Percentiles rank a stretch among this genome's conserved stretches.
Evolutionary conservation across 352 stramenopile species (phyloP).

Genomic region (Phytopythium chamaehyphon): DNA sequence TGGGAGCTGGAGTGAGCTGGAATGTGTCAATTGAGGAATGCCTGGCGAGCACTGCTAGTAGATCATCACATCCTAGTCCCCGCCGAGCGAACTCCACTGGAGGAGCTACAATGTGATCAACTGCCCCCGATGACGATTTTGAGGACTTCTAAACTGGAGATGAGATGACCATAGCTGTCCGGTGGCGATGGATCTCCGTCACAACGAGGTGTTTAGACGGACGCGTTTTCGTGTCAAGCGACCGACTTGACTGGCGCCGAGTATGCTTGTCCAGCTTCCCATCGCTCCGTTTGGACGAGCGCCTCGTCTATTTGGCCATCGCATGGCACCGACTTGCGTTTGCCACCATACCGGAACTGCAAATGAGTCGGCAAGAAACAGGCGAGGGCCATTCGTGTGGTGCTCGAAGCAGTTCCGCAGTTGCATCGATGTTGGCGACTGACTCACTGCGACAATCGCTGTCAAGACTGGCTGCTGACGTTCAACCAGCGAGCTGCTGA

Average conservation of each 20-base stretch:
- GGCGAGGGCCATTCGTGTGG: neutral
- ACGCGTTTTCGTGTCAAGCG: neutral
- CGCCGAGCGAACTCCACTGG: no score
- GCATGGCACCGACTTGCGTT: no score
- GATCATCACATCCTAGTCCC: no score
- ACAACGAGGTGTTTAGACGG: neutral
- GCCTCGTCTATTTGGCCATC: no score
- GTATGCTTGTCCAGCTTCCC: slow-evolving; percentile 1
- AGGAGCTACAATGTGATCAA: no score
- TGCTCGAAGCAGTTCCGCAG: neutral
- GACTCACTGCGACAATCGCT: no score
- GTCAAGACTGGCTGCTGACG: no score
- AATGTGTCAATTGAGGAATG: no score
- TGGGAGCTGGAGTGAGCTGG: neutral
- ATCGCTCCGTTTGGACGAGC: slow-evolving; percentile 2
- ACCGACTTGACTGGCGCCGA: neutral
- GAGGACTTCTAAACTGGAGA: no score
- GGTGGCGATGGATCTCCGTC: neutral
- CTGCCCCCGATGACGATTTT: no score
- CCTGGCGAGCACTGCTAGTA: no score
- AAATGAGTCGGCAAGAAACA: neutral
- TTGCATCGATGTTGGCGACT: neutral
- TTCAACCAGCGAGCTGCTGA: no score
- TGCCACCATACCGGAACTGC: neutral
- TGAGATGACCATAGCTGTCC: neutral